Evolutionary conservation across 2,329 filamentous ascomycete species (phyloP), one percentile per base, ranked within the genome.

Genomic region (Aspergillus udagawae): DNA sequence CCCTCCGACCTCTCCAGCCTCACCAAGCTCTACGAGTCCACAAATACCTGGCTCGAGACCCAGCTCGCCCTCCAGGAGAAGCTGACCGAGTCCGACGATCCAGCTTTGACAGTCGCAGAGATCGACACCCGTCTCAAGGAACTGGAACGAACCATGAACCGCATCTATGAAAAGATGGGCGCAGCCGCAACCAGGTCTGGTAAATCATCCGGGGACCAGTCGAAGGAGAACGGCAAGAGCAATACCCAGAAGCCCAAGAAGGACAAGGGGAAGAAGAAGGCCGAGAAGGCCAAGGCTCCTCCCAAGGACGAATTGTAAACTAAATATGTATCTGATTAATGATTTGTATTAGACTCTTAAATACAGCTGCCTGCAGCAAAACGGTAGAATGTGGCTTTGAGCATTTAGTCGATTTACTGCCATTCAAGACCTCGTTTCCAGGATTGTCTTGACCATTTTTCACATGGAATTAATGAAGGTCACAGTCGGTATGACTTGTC

Each of bases 31-130:
- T 84, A 87, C 67, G 82, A 85, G 28, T 81, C 83, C 14, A 84
- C 87, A 20, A 77, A 82, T 17, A 79, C 82, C 21, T 99, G 93
- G 93, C 80, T 99, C 21, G 83, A 86, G 32, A 83, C 88, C 62
- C 88, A 89, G 70, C 76, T 90, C 50, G 78, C 81, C 2, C 82
- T 83, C 65, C 93, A 97, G 74, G 83, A 86, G 29, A 86, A 85
- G 64, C 83, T 96, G 3, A 77, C 82, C 17, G 76, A 80, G 1
- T 86, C 86, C 2, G 90, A 91, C 9, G 86, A 97, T 63, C 90
- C 91, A 0, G 86, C 87, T 6, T 80, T 96, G 8, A 82, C 88
- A 0, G 78, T 86, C 63, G 86, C 87, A 68, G 92, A 96, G 28
- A 74, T 96, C 29, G 78, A 85, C 57, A 80, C 79, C 25, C 88